These are phyloP conservation scores for Prunus persica DNA, from an alignment of 306 rosid species.

Conservation along the genomic window Prunus_persica_NCBIv2 NC_034016.1:18467001-18467500, in stretches of 20 bases:
- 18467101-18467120: neutral
- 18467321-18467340: constrained; percentile 1
- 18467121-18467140: neutral
- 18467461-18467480: constrained; percentile 72
- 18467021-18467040: neutral
- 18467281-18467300: too few species aligned
- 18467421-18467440: constrained; percentile 42
- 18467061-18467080: neutral
- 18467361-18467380: constrained; percentile 19
- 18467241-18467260: neutral
- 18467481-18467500: constrained; percentile 91
- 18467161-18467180: neutral
- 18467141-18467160: neutral
- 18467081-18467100: neutral
- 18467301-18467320: neutral
- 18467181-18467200: neutral
- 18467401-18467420: constrained; percentile 38
- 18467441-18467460: constrained; percentile 39
- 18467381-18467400: constrained; percentile 58
- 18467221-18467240: neutral
- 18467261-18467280: neutral
- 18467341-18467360: constrained; percentile 16
- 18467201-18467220: neutral
- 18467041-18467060: neutral
- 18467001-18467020: neutral